These are phyloP conservation scores for Wolfiporia cocos DNA, from an alignment of 1,284 basidiomycete genomes.

Conservation along the genomic window DNA sequence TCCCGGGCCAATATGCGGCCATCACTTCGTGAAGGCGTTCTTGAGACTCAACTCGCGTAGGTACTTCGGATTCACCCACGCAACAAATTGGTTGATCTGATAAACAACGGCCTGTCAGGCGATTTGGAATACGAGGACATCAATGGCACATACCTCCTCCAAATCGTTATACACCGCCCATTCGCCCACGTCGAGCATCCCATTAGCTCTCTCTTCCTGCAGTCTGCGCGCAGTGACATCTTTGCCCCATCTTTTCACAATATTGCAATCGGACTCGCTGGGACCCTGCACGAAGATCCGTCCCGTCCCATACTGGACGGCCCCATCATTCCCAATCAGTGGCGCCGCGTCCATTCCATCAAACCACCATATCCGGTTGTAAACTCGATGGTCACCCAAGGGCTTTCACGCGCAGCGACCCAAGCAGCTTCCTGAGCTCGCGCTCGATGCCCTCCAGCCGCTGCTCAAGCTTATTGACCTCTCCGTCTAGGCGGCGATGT, in stretches of 20 bases:
- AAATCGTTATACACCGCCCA: conserved; percentile 88
- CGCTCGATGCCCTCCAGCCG: conserved; percentile 85
- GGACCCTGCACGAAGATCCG: conserved; percentile 89
- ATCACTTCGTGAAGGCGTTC: conserved; percentile 78
- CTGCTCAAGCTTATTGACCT: conserved; percentile 74
- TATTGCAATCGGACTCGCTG: conserved; percentile 69
- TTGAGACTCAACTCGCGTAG: conserved; percentile 83
- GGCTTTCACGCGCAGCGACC: conserved; percentile 83
- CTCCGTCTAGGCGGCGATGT: conserved; percentile 80
- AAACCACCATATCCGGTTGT: conserved; percentile 97
- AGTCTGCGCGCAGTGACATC: conserved; percentile 53
- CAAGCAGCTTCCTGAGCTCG: conserved; percentile 85
- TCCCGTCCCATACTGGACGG: conserved; percentile 81
- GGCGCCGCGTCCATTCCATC: conserved; percentile 89
- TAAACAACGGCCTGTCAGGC: conserved; percentile 1
- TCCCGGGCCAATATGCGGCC: conserved; percentile 78
- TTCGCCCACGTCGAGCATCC: conserved; percentile 67
- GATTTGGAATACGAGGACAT: too few species aligned
- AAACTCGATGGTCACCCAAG: conserved; percentile 88
- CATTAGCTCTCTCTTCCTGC: conserved; percentile 75
- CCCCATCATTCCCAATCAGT: conserved; percentile 66
- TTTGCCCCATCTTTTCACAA: conserved; percentile 49
- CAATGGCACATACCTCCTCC: conserved; percentile 80
- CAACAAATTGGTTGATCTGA: conserved; percentile 76
- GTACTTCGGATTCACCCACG: conserved; percentile 91